Base-by-base conservation (phyloP, 2,329 filamentous ascomycete genomes). In the Fusarium sp. region DNA sequence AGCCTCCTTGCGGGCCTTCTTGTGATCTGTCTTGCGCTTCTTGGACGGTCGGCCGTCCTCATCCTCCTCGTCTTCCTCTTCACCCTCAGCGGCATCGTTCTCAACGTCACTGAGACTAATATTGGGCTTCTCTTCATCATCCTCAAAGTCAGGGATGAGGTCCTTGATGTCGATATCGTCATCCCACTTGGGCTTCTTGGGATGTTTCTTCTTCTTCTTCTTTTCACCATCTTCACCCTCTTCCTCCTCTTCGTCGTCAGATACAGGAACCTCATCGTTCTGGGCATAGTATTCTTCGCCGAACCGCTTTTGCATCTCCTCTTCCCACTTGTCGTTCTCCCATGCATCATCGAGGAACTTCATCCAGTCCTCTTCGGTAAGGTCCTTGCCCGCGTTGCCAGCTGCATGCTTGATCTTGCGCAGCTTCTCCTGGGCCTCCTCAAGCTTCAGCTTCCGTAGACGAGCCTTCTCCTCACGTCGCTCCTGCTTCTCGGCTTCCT, bases 131-230 rank as follows among this genome's bases (percentile, higher is more conserved):
- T 56, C 80, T 67, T 88, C 85, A 8, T 90, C 90, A 29, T 94
- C 93, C 22, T 94, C 91, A 80, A 97, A 98, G 70, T 97, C 94
- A 2, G 95, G 95, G 31, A 98, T 86, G 60, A 98, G 88, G 81
- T 98, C 96, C 70, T 93, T 95, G 85, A 99, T 98, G 80, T 98
- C 95, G 78, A 99, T 98, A 81, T 99, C 97, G 79, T 98, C 95
- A 78, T 98, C 94, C 93, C 96, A 99, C 79, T 88, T 92, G 75
- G 90, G 91, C 80, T 90, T 91, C 81, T 90, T 91, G 62, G 83
- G 75, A 20, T 84, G 84, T 45, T 85, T 81, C 74, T 78, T 82
- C 73, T 79, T 89, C 58, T 84, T 87, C n/a, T 81, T 85, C 9
- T 83, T 87, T 4, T 82, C 84, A 8, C 88, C 90, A n/a, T 87